Evolutionary conservation across 1,139 yeast species (phyloP), one percentile per base, ranked within the genome.

Genomic region (Yamadazyma mexicana): DNA sequence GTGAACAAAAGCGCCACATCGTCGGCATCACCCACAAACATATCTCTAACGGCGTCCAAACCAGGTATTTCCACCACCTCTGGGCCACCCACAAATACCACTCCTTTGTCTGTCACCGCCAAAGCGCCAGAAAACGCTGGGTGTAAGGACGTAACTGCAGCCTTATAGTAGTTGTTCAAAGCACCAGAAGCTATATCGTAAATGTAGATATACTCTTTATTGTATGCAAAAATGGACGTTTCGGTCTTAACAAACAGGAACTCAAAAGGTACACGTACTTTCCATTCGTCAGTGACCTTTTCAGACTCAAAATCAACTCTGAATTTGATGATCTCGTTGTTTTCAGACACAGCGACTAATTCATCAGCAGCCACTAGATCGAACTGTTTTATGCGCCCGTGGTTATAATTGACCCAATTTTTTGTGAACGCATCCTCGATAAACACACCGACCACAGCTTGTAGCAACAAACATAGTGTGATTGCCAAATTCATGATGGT

Each of bases 391-490:
- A 49, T 32, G 0, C 15, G 29, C 4, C 48, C 52, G 32, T 48
- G 47, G 29, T 47, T 49, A 24, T 46, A 35, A 10, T 34, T 40
- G 20, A 47, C 45, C 53, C 53, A 50, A 31, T 70, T 73, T 44
- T 57, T 60, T 14, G 58, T 58, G 49, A 69, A 68, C 5, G 75
- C 75, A 40, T 66, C 66, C 30, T 67, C 70, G 9, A 65, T 40
- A 34, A 60, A 50, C 30, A 67, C 64, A 5, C 55, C 44, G 1
- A 20, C 23, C 23, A 34, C 37, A 7, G 12, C 3, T 11, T 22
- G 35, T n/a, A 28, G 31, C 23, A 35, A 10, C 16, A 35, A 17
- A 9, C 29, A 27, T 30, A 30, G 33, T 17, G 20, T 10, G 12
- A 17, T 28, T 7, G 16, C 20, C 11, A 16, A 5, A 7, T 28